Evolutionary conservation across 257 asterid species (phyloP).

Genomic region (Cynanchum wilfordii): DNA sequence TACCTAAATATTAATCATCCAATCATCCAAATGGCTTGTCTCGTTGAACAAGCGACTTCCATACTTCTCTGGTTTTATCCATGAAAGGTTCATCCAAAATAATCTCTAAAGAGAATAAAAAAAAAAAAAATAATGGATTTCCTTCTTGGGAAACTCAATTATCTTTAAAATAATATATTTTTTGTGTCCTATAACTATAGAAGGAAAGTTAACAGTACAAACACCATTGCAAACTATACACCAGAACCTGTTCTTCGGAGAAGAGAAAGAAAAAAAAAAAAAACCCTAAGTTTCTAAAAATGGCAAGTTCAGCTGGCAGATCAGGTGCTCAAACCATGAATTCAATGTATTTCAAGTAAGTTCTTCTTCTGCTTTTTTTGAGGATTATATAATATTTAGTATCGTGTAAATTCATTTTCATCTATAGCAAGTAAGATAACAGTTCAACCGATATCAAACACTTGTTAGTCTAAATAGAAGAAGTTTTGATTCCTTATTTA

Average conservation of each 20-base stretch:
- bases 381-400: too few relatives aligned
- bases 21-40: background rate
- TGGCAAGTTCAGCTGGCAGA: constrained; percentile 73
- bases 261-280: background rate
- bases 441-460: too few relatives aligned
- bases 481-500: too few relatives aligned
- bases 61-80: constrained; percentile 27
- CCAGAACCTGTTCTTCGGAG: background rate
- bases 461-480: too few relatives aligned
- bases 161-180: background rate
- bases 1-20: constrained; percentile 3
- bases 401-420: too few relatives aligned
- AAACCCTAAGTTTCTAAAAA: constrained; percentile 11
- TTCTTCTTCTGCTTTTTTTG: background rate
- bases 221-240: background rate
- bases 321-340: constrained; percentile 56
- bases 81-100: background rate
- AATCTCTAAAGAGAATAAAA: background rate
- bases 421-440: too few relatives aligned
- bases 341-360: constrained; percentile 64
- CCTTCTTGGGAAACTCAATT: constrained; percentile 45
- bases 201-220: constrained; percentile 13
- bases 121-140: background rate
- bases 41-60: constrained; percentile 11
- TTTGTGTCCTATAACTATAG: constrained; percentile 18